These are phyloP conservation scores for Chiua virens DNA, from an alignment of 768 basidiomycete species.

Conservation along the genomic window DNA sequence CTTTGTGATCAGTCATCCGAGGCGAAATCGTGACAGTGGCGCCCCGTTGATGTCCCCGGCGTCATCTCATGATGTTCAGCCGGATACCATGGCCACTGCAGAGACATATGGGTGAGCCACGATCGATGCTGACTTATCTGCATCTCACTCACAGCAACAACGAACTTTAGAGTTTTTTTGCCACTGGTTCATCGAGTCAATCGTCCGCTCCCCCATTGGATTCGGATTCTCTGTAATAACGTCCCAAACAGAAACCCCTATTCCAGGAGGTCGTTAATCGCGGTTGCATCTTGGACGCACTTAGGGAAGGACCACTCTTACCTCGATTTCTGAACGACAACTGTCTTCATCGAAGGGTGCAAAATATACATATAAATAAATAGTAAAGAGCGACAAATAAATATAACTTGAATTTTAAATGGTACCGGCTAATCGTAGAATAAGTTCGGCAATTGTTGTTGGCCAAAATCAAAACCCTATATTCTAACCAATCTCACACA, in stretches of 20 bases:
- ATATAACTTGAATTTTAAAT: too few species aligned
- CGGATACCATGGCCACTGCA: background rate
- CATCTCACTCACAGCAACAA: background rate
- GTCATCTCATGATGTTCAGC: background rate
- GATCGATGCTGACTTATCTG: too few species aligned
- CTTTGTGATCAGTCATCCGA: background rate
- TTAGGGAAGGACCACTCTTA: background rate
- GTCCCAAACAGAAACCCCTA: background rate
- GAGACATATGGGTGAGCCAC: background rate
- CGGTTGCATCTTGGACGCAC: background rate
- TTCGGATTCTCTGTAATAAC: background rate
- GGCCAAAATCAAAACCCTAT: too few species aligned
- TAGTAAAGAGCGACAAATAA: too few species aligned
- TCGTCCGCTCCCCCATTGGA: background rate
- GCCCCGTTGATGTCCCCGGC: background rate
- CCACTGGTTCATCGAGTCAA: background rate
- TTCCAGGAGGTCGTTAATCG: background rate
- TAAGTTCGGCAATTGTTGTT: too few species aligned
- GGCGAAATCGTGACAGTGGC: background rate
- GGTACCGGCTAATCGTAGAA: too few species aligned
- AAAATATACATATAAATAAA: too few species aligned
- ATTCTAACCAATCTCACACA: too few species aligned
- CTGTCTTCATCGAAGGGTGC: slow-evolving; percentile 64
- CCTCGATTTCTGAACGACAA: background rate
- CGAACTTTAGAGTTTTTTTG: background rate